A percentile compares a stretch with the other conserved stretches of the same genome.
These are phyloP conservation scores for Colletotrichum melonis DNA, from an alignment of 2,329 filamentous ascomycete genomes.

Conservation along the genomic window DNA sequence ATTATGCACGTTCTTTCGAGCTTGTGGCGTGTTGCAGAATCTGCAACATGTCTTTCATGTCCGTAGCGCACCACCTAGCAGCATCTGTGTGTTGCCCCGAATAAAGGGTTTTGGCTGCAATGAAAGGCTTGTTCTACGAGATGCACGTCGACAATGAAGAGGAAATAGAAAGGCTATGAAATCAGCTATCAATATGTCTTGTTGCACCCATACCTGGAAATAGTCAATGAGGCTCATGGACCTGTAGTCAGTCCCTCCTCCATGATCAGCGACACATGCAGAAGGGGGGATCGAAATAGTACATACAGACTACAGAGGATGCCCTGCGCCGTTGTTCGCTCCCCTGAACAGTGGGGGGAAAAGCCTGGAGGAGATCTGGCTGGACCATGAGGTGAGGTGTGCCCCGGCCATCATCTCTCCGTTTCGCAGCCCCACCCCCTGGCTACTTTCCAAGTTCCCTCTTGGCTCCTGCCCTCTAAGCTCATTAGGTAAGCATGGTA, in stretches of 20 bases:
- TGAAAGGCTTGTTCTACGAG: neutral
- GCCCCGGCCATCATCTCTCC: neutral
- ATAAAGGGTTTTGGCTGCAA: neutral
- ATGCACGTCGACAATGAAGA: neutral
- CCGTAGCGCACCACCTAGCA: slow-evolving; percentile 16
- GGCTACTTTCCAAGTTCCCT: neutral
- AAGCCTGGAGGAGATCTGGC: slow-evolving; percentile 2
- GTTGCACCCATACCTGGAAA: no score
- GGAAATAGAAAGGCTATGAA: neutral
- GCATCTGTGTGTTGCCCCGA: neutral
- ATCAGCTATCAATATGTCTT: neutral
- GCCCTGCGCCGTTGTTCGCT: neutral
- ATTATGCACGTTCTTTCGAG: slow-evolving; percentile 23
- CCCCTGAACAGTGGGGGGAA: neutral
- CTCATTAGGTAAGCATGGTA: no score
- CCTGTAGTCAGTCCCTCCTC: neutral
- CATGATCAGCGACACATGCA: neutral
- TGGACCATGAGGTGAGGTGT: neutral
- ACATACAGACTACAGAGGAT: neutral
- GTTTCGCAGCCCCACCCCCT: neutral
- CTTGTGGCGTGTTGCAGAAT: slow-evolving; percentile 33
- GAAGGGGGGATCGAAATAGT: neutral
- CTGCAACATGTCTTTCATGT: slow-evolving; percentile 32
- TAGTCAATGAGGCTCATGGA: neutral
- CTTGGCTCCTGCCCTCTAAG: neutral